Evolutionary conservation across 768 basidiomycete species (phyloP).

Genomic region (Crassisporium funariophilum): DNA sequence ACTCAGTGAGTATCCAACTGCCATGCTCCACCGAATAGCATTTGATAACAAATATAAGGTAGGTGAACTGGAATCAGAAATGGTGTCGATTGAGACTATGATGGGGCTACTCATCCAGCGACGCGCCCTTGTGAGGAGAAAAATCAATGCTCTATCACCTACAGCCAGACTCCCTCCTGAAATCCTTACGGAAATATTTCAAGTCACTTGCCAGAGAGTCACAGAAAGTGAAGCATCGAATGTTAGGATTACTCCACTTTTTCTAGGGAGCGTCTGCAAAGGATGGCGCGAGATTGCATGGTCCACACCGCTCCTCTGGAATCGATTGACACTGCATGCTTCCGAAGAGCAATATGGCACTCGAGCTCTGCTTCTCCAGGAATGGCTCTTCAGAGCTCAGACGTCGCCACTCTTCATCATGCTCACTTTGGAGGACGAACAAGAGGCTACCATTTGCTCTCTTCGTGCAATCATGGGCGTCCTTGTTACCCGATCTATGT

Average conservation of each 20-base stretch:
- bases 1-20: no score
- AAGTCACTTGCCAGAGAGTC: constrained; percentile 5
- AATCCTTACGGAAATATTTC: constrained; percentile 22
- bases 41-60: no score
- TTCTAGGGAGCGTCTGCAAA: constrained; percentile 19
- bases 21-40: no score
- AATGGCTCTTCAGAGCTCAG: constrained; percentile 16
- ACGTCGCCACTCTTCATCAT: constrained; percentile 25
- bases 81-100: constrained; percentile 18
- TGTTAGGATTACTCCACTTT: constrained; percentile 13
- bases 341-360: constrained; percentile 12
- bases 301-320: constrained; percentile 22
- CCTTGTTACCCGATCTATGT: constrained; percentile 18
- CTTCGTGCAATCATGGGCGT: constrained; percentile 20
- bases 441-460: constrained; percentile 18
- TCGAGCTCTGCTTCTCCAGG: constrained; percentile 9
- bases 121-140: constrained; percentile 16
- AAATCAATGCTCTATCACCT: constrained; percentile 21
- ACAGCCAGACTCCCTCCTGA: constrained; percentile 18
- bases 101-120: constrained; percentile 18
- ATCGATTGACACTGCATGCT: constrained; percentile 17
- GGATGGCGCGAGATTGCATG: constrained; percentile 22
- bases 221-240: neutral
- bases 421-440: constrained; percentile 19
- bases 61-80: constrained; percentile 18